Conservation (phyloP, 495 filamentous ascomycete genomes). For the Xylona heveae region DNA sequence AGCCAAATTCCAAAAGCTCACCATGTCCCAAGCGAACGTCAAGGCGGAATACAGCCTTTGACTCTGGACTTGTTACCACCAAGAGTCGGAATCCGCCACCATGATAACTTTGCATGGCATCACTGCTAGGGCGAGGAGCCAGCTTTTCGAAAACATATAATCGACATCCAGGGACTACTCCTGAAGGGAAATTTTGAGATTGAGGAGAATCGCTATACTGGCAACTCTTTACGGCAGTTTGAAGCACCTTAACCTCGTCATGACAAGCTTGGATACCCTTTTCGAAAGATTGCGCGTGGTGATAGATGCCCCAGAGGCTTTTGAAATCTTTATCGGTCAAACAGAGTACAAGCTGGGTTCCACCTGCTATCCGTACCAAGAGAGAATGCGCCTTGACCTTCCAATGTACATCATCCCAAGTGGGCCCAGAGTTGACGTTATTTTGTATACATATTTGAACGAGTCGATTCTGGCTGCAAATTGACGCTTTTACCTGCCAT, state of each 20-base stretch:
- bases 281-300: conserved; percentile 56
- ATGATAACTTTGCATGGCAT: no score
- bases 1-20: conserved; percentile 48
- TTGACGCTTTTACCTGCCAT: conserved; percentile 39
- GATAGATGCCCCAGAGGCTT: conserved; percentile 56
- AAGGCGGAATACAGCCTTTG: conserved; percentile 52
- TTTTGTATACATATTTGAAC: conserved; percentile 54
- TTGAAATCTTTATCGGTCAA: conserved; percentile 55
- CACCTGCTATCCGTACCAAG: conserved; percentile 41
- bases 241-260: conserved; percentile 44
- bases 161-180: conserved; percentile 44
- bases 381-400: conserved; percentile 36
- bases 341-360: conserved; percentile 43
- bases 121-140: no score
- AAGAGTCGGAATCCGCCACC: conserved; percentile 58
- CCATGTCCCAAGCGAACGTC: conserved; percentile 38
- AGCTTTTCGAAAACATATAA: conserved; percentile 51
- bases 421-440: conserved; percentile 41
- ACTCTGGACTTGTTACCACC: conserved; percentile 51
- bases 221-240: conserved; percentile 41
- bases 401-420: conserved; percentile 68
- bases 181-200: conserved; percentile 45
- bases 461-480: conserved; percentile 55
- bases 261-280: conserved; percentile 37
- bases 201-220: conserved; percentile 53